Base-by-base conservation (phyloP, 805 yeast species). In the Starmera dryadoides region DNA sequence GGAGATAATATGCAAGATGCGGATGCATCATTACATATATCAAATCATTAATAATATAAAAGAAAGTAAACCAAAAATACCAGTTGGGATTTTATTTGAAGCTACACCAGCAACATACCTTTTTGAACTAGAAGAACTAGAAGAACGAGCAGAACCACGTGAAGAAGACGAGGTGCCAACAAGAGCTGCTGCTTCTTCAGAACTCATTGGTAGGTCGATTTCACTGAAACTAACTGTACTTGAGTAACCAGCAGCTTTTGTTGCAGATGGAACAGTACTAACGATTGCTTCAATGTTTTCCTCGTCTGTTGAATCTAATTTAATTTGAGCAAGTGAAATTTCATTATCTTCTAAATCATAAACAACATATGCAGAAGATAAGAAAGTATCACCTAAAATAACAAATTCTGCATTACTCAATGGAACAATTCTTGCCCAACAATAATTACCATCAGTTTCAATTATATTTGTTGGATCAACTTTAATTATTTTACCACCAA, bases 321-420 rank as follows among this genome's bases (percentile, higher is more conserved):
- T 25, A 5, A n/a, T n/a, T 52, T 71, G 75, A 18, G 79, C 85
- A 52, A 82, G 47, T 4, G 84, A 76, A 30, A 82, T 63, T 49
- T 74, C 68, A 35, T 59, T 60, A 50, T 71, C 71, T 25, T 77
- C 85, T 37, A 79, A 59, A 56, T 83, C 82, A 56, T 72, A 79
- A 14, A 79, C 86, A 21, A 77, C 68, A 55, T 80, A 82, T 2
- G 81, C 79, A 41, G 73, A 68, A 37, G 78, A 63, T 45, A 79
- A 61, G 48, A 79, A 68, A 44, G 69, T 65, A 53, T 77, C 83
- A 35, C 85, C 86, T 32, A 79, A 59, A 35, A 75, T 62, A 8
- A 68, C 52, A 11, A 16, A 30, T 9, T 11, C 9, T 12, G 32
- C n/a, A 17, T 30, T 17, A 12, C 32, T 17, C 19, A 30, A 17